These are phyloP conservation scores for Talaromyces pinophilus DNA, from an alignment of 2,329 filamentous ascomycete species.

Conservation along the genomic window DNA sequence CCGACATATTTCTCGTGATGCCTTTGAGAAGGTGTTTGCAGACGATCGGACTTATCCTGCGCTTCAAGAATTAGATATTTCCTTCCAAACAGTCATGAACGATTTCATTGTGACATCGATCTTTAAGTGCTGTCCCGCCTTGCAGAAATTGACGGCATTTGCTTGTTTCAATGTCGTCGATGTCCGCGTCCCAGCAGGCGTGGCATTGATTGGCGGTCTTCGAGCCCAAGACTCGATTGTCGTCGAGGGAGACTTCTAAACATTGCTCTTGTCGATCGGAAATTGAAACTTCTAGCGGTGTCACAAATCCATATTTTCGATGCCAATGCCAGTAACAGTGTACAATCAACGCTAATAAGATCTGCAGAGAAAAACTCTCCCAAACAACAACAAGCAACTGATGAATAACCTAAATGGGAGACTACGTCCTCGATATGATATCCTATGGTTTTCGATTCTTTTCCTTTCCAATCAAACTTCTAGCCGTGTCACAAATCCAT, in stretches of 20 bases:
- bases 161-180: constrained; percentile 63
- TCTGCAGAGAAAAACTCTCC: too few relatives aligned
- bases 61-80: constrained; percentile 72
- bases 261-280: background rate
- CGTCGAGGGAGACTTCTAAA: constrained; percentile 29
- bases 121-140: constrained; percentile 48
- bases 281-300: background rate
- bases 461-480: constrained; percentile 68
- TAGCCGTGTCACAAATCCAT: constrained; percentile 65
- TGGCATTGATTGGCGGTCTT: constrained; percentile 62
- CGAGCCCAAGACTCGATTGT: constrained; percentile 59
- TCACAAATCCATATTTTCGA: too few relatives aligned
- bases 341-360: too few relatives aligned
- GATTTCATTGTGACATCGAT: constrained; percentile 48
- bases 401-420: background rate
- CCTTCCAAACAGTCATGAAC: constrained; percentile 59
- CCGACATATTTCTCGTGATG: constrained; percentile 71
- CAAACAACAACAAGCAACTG: too few relatives aligned
- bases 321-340: too few relatives aligned
- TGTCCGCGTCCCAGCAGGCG: constrained; percentile 57
- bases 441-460: constrained; percentile 46
- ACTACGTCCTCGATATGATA: constrained; percentile 9
- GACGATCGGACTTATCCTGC: constrained; percentile 63
- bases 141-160: constrained; percentile 61
- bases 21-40: constrained; percentile 75